Evolutionary conservation across 345 rosid genomes (phyloP), one percentile per base, ranked within the genome.

Genomic region (Durio zibethinus): DNA sequence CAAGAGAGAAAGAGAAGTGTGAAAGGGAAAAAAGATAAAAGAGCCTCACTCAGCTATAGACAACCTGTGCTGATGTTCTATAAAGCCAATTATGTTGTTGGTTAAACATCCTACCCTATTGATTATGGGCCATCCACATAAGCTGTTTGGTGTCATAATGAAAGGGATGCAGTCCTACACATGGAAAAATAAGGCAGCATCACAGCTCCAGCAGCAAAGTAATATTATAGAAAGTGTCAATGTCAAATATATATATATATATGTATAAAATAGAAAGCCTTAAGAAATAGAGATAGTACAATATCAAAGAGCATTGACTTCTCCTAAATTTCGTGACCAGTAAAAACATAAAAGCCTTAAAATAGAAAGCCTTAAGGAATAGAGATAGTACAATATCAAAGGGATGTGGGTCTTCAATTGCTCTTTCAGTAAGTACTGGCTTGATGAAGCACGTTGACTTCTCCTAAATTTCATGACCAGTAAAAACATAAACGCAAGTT

Each of bases 371-470:
- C 75, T 33, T 50, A 9, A 5, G 18, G 1, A 59, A 56, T 50
- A 18, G 25, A 9, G 59, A 29, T 48, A 50, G 50, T 4, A 21
- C 18, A 47, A 65, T 12, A 63, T 93, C 89, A 96, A 84, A 91
- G 65, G 89, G 89, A 88, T 93, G 97, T 0, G 90, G 86, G 70
- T 93, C 97, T 53, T 90, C 98, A 61, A 93, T 89, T 18, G 97
- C 98, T 86, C 96, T 84, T 86, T 94, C 97, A 4, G 92, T 88
- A 68, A 94, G 89, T 33, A 92, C 97, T 33, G 92, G 97, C 82
- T 94, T 94, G 87, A 91, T 89, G 10, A 93, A 90, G 78, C 97
- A 89, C 98, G 90, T 91, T 9, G 97, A 89, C 85, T 88, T 94
- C 86, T 92, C 93, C 97, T 91, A 85, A 77, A 81, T 75, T 78